Evolutionary conservation across 805 yeast genomes (phyloP), one percentile per base, ranked within the genome.

Genomic region (Wickerhamiella kurtzmanii): DNA sequence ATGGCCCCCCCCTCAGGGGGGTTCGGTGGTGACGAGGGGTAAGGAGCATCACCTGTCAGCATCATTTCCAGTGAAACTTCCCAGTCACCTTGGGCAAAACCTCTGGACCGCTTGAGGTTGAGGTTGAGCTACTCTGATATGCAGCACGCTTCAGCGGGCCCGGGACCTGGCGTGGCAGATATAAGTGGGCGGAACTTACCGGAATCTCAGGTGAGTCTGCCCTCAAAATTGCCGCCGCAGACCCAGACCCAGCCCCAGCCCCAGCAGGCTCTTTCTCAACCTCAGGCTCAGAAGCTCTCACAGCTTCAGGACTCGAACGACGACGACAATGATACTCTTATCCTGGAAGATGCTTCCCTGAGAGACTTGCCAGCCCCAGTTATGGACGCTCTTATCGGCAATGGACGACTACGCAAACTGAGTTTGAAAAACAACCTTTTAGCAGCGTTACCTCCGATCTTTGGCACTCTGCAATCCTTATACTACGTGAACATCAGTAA

Each of bases 401-500:
- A 58, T 11, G 68, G 74, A 3, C 75, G 73, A 8, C 49, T 52
- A 18, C 38, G 37, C 48, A 71, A 77, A 54, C 63, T 81, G 8
- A 72, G 78, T 2, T 56, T 81, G 18, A 74, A 77, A 46, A 68
- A 68, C 45, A 81, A 80, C 58, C 60, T 63, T 22, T 57, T 81
- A 13, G 52, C 62, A 0, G 58, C 61, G 2, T 59, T 81, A 15
- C 83, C 86, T 0, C 56, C 60, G 43, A 38, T 38, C 22, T 38
- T 38, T 21, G 41, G 25, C 22, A 11, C 45, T 2, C 70, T 80
- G 43, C 43, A 46, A 18, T 21, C 18, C 35, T 56, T 81, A 48
- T 67, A 75, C 46, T 80, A 77, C 51, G 63, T 84, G 48, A 89
- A 83, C 60, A 62, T 84, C 41, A 82, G 82, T 58, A 67, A 70